A percentile compares a stretch with the other conserved stretches of the same genome.
Evolutionary conservation across 2,329 filamentous ascomycete genomes (phyloP).

Genomic region (Talaromyces amestolkiae): DNA sequence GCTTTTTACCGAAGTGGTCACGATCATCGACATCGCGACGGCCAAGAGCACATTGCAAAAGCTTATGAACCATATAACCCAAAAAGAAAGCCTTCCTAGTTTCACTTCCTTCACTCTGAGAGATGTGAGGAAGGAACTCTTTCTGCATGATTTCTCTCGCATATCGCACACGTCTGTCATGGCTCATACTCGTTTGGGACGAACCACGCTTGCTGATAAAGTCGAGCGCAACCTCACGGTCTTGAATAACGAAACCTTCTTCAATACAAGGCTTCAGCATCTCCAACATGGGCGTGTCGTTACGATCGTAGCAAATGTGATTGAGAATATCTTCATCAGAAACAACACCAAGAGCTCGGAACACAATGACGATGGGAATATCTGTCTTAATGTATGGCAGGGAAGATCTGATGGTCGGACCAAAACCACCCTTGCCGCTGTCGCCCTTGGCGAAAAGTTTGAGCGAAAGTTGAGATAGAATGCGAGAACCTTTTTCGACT

Average conservation of each 20-base stretch:
- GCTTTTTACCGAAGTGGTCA: slow-evolving; percentile 99
- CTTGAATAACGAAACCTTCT: slow-evolving; percentile 93
- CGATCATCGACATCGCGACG: slow-evolving; percentile 93
- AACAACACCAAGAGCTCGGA: slow-evolving; percentile 90
- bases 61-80: slow-evolving; percentile 96
- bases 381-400: slow-evolving; percentile 93
- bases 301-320: slow-evolving; percentile 94
- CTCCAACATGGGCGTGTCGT: slow-evolving; percentile 94
- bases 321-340: slow-evolving; percentile 98
- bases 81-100: slow-evolving; percentile 97
- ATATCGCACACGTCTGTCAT: slow-evolving; percentile 86
- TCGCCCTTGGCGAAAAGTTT: slow-evolving; percentile 88
- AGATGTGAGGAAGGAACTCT: slow-evolving; percentile 94
- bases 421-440: slow-evolving; percentile 72
- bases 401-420: slow-evolving; percentile 84
- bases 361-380: slow-evolving; percentile 91
- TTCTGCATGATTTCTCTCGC: slow-evolving; percentile 95
- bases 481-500: slow-evolving; percentile 88
- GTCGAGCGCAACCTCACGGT: slow-evolving; percentile 88
- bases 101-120: slow-evolving; percentile 89
- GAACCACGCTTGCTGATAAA: slow-evolving; percentile 92
- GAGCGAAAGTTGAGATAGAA: slow-evolving; percentile 89
- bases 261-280: slow-evolving; percentile 97
- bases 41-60: slow-evolving; percentile 89
- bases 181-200: slow-evolving; percentile 65